Conservation (phyloP, 257 asterid genomes). For the Plantago major region DNA sequence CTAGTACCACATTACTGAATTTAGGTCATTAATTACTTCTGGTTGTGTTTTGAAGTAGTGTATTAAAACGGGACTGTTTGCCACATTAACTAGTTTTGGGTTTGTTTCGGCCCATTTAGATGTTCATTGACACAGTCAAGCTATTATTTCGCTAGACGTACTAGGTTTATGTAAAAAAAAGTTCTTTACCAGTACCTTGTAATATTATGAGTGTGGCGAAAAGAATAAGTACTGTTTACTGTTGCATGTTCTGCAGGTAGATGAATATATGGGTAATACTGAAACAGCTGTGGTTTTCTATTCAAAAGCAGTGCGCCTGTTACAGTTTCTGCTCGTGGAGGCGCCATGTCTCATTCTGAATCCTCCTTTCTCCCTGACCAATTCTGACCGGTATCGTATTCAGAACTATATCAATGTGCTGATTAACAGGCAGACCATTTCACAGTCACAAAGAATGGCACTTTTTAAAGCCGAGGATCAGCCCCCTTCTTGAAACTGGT, state of each 20-base stretch:
- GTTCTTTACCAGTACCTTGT: neutral
- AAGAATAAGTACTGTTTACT: constrained; percentile 4
- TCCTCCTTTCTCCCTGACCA: constrained; percentile 77
- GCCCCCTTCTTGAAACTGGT: constrained; percentile 31
- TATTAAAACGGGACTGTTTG: too few relatives aligned
- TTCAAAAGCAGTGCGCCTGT: constrained; percentile 47
- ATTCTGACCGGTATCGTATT: constrained; percentile 66
- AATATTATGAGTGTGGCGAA: constrained; percentile 4
- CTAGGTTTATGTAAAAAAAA: neutral
- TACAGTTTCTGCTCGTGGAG: constrained; percentile 47
- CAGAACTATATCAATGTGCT: constrained; percentile 57
- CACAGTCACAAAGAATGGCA: constrained; percentile 57
- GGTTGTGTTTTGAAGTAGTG: too few relatives aligned
- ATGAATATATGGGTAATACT: constrained; percentile 40
- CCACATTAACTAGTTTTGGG: too few relatives aligned
- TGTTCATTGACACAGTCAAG: too few relatives aligned
- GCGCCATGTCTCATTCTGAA: constrained; percentile 55
- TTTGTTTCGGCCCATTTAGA: too few relatives aligned
- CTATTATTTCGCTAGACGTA: too few relatives aligned
- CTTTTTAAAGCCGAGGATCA: constrained; percentile 40
- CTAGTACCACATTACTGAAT: too few relatives aligned
- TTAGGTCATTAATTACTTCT: too few relatives aligned
- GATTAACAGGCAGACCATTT: constrained; percentile 58
- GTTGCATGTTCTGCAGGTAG: constrained; percentile 38
- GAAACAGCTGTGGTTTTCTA: constrained; percentile 40